These are phyloP conservation scores for Cyathus striatus DNA, from an alignment of 768 basidiomycete species.

Conservation along the genomic window DNA sequence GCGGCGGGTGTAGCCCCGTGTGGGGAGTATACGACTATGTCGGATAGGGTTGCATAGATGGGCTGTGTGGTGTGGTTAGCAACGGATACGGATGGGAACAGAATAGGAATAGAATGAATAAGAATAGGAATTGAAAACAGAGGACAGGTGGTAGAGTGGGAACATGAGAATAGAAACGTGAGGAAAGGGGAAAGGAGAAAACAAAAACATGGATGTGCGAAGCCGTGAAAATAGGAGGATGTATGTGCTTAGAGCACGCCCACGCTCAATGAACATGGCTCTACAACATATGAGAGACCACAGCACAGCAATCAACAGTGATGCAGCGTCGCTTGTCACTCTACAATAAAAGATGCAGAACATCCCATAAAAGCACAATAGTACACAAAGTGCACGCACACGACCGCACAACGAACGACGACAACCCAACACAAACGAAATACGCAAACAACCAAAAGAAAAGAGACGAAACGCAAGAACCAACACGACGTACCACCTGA, in stretches of 20 bases:
- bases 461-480: constrained; percentile 2
- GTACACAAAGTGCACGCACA: background rate
- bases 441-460: background rate
- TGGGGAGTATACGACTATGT: constrained; percentile 85
- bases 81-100: constrained; percentile 2
- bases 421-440: background rate
- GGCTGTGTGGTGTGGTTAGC: constrained; percentile 37
- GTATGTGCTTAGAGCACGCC: background rate
- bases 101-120: constrained; percentile 6
- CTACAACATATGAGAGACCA: too few relatives aligned
- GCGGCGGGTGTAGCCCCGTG: constrained; percentile 54
- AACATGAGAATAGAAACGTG: background rate
- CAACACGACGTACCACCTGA: constrained; percentile 62
- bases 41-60: constrained; percentile 84
- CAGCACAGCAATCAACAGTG: background rate
- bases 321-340: background rate
- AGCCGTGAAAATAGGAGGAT: background rate
- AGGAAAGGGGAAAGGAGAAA: constrained; percentile 4
- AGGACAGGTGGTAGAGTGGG: background rate
- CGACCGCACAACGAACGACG: background rate
- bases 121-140: too few relatives aligned
- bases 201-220: background rate
- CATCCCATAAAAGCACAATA: background rate
- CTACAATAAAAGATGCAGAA: background rate
- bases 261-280: background rate